Evolutionary conservation across 768 basidiomycete species (phyloP).

Genomic region (Gautieria morchelliformis): DNA sequence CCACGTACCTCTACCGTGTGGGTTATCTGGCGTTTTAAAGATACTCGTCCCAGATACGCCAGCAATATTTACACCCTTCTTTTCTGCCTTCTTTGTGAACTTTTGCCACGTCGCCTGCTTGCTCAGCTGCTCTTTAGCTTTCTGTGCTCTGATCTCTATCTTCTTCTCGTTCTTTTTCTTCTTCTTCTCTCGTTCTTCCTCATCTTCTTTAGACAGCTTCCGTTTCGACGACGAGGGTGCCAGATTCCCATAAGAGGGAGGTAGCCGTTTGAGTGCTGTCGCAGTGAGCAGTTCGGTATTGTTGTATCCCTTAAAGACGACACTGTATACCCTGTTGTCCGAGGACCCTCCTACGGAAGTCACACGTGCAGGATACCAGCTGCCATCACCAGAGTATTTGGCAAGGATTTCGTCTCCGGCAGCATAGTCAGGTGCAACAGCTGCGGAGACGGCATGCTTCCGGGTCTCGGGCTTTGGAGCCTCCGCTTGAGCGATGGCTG

Average conservation of each 20-base stretch:
- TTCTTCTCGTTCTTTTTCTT: constrained; percentile 97
- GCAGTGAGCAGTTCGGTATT: constrained; percentile 78
- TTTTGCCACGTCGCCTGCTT: constrained; percentile 91
- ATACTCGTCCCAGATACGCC: constrained; percentile 84
- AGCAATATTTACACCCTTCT: constrained; percentile 86
- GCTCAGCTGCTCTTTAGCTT: constrained; percentile 77
- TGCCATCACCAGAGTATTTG: constrained; percentile 75
- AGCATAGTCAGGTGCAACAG: constrained; percentile 41
- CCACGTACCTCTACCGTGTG: constrained; percentile 65
- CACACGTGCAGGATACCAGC: constrained; percentile 86
- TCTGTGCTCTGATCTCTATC: constrained; percentile 68
- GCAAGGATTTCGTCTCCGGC: constrained; percentile 83
- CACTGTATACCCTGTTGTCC: constrained; percentile 78
- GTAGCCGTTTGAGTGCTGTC: constrained; percentile 60
- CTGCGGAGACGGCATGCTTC: constrained; percentile 39
- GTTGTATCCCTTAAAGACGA: constrained; percentile 88
- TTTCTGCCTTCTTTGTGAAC: constrained; percentile 90
- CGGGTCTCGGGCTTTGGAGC: constrained; percentile 48
- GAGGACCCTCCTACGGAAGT: constrained; percentile 73
- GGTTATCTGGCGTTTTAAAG: constrained; percentile 92
- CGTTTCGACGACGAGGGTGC: constrained; percentile 50
- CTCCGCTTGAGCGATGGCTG: constrained; percentile 59
- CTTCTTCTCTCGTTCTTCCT: constrained; percentile 81
- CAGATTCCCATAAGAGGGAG: constrained; percentile 24
- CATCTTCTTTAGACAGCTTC: constrained; percentile 69